phyloP scores from a whole-genome alignment of 345 rosid genomes.

The Psidium guajava region DNA sequence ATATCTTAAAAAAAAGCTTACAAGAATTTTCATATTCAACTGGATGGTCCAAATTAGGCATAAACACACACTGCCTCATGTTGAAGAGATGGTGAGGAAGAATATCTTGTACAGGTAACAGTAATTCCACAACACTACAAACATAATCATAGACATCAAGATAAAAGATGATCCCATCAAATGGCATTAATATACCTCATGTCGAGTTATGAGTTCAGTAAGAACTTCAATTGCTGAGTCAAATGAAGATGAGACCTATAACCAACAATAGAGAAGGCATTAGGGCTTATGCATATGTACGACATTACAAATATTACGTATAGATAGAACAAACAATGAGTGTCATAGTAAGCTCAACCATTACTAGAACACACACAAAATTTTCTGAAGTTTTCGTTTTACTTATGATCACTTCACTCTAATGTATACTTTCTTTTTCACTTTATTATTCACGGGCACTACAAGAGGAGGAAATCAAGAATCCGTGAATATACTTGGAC shows the following conservation, averaged over 20 bases:
- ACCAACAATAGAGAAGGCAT: constrained; percentile 5
- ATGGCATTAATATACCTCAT: constrained; percentile 48
- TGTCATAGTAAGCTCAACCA: not conserved
- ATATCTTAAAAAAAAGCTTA: not conserved
- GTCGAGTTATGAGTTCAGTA: constrained; percentile 73
- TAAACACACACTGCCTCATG: not conserved
- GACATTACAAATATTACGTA: not conserved
- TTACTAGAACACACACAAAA: not conserved
- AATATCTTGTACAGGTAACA: not conserved
- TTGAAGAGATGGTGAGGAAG: not conserved
- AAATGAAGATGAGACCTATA: constrained; percentile 63
- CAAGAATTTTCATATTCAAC: not conserved
- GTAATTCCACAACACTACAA: not conserved
- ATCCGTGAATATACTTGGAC: too few species aligned
- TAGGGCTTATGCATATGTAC: not conserved
- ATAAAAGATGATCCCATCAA: not conserved
- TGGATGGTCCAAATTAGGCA: not conserved
- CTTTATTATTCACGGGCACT: not conserved
- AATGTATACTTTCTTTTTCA: not conserved
- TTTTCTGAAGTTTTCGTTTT: not conserved
- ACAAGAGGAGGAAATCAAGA: too few species aligned
- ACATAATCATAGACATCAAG: not conserved
- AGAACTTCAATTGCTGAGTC: constrained; percentile 90
- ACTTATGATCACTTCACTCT: not conserved
- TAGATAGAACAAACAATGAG: not conserved